Conservation (phyloP, 129 eudicot genomes). For the Heracleum sosnowskyi region DNA sequence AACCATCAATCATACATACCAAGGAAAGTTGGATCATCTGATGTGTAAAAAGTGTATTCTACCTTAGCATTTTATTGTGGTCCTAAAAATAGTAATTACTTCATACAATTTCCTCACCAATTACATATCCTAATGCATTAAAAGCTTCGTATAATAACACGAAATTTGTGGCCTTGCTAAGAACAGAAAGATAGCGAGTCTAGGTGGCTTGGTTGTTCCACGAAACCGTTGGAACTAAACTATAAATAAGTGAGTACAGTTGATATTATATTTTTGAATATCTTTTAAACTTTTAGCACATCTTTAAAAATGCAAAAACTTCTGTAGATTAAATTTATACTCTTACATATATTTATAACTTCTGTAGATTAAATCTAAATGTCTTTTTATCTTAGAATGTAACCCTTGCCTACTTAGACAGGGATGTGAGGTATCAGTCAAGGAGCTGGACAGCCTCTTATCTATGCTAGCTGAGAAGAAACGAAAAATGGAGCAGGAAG, state of each 20-base stretch:
- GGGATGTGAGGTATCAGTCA: conserved; percentile 88
- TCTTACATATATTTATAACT: not conserved
- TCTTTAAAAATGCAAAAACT: not conserved
- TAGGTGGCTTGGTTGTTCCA: not conserved
- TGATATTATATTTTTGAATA: not conserved
- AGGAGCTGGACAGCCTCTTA: conserved; percentile 70
- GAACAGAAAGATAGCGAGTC: not conserved
- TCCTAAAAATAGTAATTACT: not conserved
- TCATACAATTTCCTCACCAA: not conserved
- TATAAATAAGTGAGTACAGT: not conserved
- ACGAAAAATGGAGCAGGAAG: conserved; percentile 87
- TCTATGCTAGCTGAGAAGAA: conserved; percentile 76
- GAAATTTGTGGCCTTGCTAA: not conserved
- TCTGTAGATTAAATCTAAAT: conserved; percentile 5
- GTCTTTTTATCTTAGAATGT: conserved; percentile 19
- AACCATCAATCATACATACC: not conserved
- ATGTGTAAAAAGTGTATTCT: not conserved
- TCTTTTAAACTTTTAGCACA: not conserved
- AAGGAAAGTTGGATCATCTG: not conserved
- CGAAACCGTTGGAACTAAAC: not conserved
- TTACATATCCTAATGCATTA: not conserved
- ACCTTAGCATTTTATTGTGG: not conserved
- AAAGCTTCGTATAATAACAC: not conserved
- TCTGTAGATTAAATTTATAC: no score
- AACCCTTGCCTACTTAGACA: conserved; percentile 50